These are phyloP conservation scores for Inga laurina DNA, from an alignment of 306 rosid genomes.

Conservation along the genomic window DNA sequence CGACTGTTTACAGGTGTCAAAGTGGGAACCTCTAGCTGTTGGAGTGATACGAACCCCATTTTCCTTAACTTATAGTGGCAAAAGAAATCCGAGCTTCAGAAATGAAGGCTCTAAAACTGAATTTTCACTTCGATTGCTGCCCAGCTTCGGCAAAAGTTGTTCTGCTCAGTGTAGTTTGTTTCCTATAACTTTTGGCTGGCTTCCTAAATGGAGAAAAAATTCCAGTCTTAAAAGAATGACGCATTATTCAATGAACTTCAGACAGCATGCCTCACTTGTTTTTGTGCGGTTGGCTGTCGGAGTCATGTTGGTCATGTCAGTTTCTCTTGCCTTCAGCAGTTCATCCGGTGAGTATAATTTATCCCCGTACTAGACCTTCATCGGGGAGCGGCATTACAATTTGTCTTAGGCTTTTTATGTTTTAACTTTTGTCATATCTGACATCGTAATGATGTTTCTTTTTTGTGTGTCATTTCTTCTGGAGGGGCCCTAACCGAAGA, in stretches of 20 bases:
- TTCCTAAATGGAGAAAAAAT: constrained; percentile 36
- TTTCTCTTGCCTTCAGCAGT: constrained; percentile 55
- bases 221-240: constrained; percentile 37
- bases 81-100: constrained; percentile 25
- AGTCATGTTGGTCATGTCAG: constrained; percentile 73
- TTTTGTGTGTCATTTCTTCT: not conserved
- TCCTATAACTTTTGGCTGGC: constrained; percentile 36
- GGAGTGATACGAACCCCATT: constrained; percentile 35
- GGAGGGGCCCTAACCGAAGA: constrained; percentile 81
- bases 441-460: no score
- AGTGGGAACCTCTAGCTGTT: constrained; percentile 35
- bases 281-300: constrained; percentile 59
- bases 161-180: constrained; percentile 40
- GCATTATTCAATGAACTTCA: constrained; percentile 41
- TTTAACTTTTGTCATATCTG: not conserved
- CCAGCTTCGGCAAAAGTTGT: constrained; percentile 32
- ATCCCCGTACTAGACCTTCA: not conserved
- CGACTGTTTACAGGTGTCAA: constrained; percentile 47
- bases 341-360: constrained; percentile 63
- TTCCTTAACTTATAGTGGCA: constrained; percentile 6
- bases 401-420: constrained; percentile 12
- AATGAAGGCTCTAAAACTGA: constrained; percentile 24
- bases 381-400: not conserved
- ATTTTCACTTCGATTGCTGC: constrained; percentile 38
- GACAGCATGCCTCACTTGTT: constrained; percentile 43